phyloP scores from a whole-genome alignment of 768 basidiomycete species.

The Glaciozyma antarctica region DNA sequence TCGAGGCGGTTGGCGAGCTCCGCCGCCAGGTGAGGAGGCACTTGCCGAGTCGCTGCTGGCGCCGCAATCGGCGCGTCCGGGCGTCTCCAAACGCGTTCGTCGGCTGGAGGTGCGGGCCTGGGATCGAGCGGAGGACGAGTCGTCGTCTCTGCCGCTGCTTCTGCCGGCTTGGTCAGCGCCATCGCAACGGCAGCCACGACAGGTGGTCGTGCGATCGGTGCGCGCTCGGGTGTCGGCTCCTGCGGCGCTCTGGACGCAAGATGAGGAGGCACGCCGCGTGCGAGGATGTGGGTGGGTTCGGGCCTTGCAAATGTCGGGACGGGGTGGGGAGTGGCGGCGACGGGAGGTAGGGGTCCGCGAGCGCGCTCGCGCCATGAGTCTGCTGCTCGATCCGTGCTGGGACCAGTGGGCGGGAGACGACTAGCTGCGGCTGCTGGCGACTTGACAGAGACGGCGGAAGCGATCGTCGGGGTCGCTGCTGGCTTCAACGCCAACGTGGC shows the following conservation, averaged over 20 bases:
- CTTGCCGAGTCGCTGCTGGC: not conserved
- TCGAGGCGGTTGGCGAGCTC: not conserved
- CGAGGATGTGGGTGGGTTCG: slow-evolving; percentile 13
- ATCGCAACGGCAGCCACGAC: not conserved
- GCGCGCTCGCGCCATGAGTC: slow-evolving; percentile 6
- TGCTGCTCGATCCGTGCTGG: not conserved
- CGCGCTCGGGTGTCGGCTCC: too few species aligned
- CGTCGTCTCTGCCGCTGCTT: too few species aligned
- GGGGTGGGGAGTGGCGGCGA: slow-evolving; percentile 2
- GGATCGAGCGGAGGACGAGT: too few species aligned
- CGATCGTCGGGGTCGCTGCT: not conserved
- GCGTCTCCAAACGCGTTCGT: not conserved
- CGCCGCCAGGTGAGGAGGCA: slow-evolving; percentile 23
- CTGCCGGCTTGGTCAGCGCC: too few species aligned
- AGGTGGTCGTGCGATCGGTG: not conserved
- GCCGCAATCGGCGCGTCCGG: not conserved
- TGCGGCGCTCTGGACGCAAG: too few species aligned
- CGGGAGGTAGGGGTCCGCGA: not conserved
- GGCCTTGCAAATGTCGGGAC: not conserved
- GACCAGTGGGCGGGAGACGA: not conserved
- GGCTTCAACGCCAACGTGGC: not conserved
- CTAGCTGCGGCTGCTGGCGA: not conserved
- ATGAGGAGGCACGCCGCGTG: not conserved
- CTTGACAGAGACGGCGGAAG: not conserved
- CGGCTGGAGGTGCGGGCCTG: not conserved